Evolutionary conservation across 805 yeast genomes (phyloP), one percentile per base, ranked within the genome.

Genomic region (Yamadazyma insecticola): DNA sequence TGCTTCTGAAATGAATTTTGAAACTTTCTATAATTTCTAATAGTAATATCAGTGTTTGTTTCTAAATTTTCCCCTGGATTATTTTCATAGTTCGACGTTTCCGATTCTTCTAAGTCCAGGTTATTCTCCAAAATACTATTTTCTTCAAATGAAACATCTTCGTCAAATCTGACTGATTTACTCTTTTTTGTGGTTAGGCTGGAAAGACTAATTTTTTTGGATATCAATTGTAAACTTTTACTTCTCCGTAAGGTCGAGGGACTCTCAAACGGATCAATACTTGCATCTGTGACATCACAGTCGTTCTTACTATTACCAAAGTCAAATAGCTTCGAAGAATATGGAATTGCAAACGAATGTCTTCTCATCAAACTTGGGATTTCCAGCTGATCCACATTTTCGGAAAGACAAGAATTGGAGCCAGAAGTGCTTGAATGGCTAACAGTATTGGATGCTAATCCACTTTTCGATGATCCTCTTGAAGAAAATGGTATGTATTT

Each of bases 231-330:
- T 21, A 40, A 36, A 16, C 50, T 48, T 22, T 39, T 47, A 15
- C 46, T 40, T 30, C 44, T 29, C 19, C 35, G 37, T n/a, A 48
- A 29, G 4, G 36, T 25, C 26, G 33, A 22, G 16, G 30, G 28
- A 16, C 30, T 24, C 5, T 48, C 53, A 30, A 45, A 48, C 1
- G 53, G 51, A 29, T 48, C 51, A 6, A 47, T 45, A 31, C 51
- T 48, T 5, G 30, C 13, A 6, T 47, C 53, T 9, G 45, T 39
- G n/a, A 17, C n/a, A 22, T 32, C 28, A 13, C n/a, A n/a, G n/a
- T n/a, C n/a, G n/a, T n/a, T n/a, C n/a, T n/a, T n/a, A 13, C 34
- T 15, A 7, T 23, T 39, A 10, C 19, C 19, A 13, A 16, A 16
- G 21, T 25, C 40, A 17, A 32, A 28, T 4, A 28, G 28, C 5